These are phyloP conservation scores for Silene vulgaris DNA, from an alignment of 179 eudicot species.

Conservation along the genomic window DNA sequence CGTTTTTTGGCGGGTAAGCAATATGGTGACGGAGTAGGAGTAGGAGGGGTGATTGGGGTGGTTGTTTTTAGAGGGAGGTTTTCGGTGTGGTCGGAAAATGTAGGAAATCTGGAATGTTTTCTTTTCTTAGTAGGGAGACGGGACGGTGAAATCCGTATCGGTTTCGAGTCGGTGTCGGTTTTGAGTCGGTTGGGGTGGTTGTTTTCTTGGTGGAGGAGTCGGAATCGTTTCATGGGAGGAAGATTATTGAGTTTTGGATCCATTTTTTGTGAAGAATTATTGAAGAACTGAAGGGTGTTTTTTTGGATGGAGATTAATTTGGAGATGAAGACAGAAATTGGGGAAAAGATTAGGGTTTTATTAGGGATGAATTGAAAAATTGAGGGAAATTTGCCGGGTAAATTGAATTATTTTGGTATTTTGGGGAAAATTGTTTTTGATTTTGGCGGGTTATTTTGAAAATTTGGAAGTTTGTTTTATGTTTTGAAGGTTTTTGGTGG, in stretches of 20 bases:
- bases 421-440: neutral
- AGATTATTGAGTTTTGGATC: conserved; percentile 42
- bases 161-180: neutral
- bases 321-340: neutral
- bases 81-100: neutral
- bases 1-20: conserved; percentile 77
- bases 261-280: conserved; percentile 28
- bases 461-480: neutral
- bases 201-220: conserved; percentile 46
- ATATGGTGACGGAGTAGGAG: conserved; percentile 37
- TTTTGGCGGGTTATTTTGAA: conserved; percentile 3
- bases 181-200: conserved; percentile 7
- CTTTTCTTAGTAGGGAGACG: conserved; percentile 72
- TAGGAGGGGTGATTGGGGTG: conserved; percentile 14
- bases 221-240: conserved; percentile 74
- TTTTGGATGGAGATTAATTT: neutral
- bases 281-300: neutral
- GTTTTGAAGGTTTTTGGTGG: too few species aligned
- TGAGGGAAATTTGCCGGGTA: conserved; percentile 13
- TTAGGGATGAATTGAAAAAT: neutral
- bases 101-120: conserved; percentile 30
- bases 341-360: neutral
- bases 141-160: conserved; percentile 3
- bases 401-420: conserved; percentile 6
- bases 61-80: neutral